Conservation (phyloP, 345 rosid genomes). For the Pugionium cornutum region DNA sequence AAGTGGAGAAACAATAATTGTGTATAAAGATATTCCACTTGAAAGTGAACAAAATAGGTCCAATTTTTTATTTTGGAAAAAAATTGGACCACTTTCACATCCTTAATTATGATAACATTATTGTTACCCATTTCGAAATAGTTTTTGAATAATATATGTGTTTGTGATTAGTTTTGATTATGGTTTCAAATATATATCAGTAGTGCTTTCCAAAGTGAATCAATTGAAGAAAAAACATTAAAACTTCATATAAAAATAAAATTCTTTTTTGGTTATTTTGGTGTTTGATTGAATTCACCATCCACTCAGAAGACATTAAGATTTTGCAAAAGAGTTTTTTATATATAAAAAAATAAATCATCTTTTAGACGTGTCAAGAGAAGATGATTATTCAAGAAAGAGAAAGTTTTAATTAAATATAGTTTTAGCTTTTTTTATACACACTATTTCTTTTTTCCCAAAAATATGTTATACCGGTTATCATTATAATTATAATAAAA, state of each 20-base stretch:
- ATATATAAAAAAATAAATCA: not conserved
- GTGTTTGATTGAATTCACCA: not conserved
- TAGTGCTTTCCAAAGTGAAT: too few species aligned
- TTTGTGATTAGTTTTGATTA: not conserved
- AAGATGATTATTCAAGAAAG: slow-evolving; percentile 21
- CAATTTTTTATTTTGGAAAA: slow-evolving; percentile 19
- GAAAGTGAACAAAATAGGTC: slow-evolving; percentile 31
- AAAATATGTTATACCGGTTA: too few species aligned
- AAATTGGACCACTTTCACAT: slow-evolving; percentile 21
- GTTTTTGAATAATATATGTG: slow-evolving; percentile 1
- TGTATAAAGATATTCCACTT: slow-evolving; percentile 37
- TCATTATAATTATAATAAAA: too few species aligned
- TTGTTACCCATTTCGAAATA: slow-evolving; percentile 11
- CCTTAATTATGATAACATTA: slow-evolving; percentile 22
- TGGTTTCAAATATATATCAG: too few species aligned
- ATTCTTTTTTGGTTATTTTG: slow-evolving; percentile 8
- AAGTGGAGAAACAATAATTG: slow-evolving; percentile 37
- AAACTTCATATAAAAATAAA: not conserved
- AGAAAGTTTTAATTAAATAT: not conserved
- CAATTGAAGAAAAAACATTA: too few species aligned
- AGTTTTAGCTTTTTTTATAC: too few species aligned
- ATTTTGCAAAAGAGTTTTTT: not conserved
- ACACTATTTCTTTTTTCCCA: too few species aligned
- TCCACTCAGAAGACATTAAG: slow-evolving; percentile 4
- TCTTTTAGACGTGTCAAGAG: slow-evolving; percentile 24